Evolutionary conservation across 768 basidiomycete genomes (phyloP).

Genomic region (Trametes maxima): DNA sequence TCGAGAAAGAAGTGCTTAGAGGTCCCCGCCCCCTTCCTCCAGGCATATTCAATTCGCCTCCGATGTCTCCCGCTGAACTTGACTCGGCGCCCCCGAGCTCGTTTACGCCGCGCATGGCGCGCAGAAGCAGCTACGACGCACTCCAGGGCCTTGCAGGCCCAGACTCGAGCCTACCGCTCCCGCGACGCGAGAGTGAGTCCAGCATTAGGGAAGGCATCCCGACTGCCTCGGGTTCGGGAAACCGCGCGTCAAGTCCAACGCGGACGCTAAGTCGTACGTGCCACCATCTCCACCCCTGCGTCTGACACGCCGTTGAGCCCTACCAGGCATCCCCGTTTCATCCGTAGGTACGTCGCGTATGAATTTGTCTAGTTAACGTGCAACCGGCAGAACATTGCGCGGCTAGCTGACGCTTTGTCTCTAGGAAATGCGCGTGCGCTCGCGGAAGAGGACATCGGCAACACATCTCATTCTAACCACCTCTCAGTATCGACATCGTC

Average conservation of each 20-base stretch:
- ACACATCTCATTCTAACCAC: slow-evolving; percentile 29
- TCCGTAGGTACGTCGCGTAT: slow-evolving; percentile 65
- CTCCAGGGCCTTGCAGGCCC: slow-evolving; percentile 73
- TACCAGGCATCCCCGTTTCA: slow-evolving; percentile 44
- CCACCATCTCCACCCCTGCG: slow-evolving; percentile 24
- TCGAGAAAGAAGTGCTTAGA: slow-evolving; percentile 69
- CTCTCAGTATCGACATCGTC: slow-evolving; percentile 37
- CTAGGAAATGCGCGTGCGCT: slow-evolving; percentile 83
- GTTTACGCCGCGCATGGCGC: slow-evolving; percentile 47
- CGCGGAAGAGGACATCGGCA: slow-evolving; percentile 69
- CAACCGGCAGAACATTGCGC: slow-evolving; percentile 14
- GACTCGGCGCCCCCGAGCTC: slow-evolving; percentile 23
- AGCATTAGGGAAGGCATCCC: slow-evolving; percentile 79
- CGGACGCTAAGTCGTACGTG: slow-evolving; percentile 78
- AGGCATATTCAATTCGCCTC: slow-evolving; percentile 42
- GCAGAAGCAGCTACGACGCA: slow-evolving; percentile 73
- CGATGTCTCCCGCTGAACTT: slow-evolving; percentile 39
- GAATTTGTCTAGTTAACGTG: background rate
- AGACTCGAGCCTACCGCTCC: slow-evolving; percentile 74
- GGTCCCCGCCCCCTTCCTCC: slow-evolving; percentile 62
- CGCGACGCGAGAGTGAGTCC: slow-evolving; percentile 55
- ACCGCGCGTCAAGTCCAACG: slow-evolving; percentile 71
- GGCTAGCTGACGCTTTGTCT: slow-evolving; percentile 9
- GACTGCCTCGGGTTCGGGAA: slow-evolving; percentile 43
- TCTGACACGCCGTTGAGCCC: slow-evolving; percentile 1